Base-by-base conservation (phyloP, 2,329 filamentous ascomycete genomes). In the Aspergillus sp. region DNA sequence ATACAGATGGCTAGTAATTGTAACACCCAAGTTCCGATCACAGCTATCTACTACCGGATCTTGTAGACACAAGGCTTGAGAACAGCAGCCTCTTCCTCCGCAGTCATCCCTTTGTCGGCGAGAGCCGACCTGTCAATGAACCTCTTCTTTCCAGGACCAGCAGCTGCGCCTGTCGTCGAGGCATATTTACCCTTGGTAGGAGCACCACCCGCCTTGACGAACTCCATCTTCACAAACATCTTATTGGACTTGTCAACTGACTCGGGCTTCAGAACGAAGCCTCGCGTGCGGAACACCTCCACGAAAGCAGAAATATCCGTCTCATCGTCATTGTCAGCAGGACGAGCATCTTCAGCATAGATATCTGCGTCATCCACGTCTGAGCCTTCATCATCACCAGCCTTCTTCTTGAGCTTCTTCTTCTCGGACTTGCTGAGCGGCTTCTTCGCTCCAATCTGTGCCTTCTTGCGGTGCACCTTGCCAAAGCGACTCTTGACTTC, bases 151-250 rank as follows among this genome's bases (percentile, higher is more conserved):
- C 72, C 73, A 62, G 67, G 65, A 38, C 67, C 74, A 55, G 71
- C 65, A 43, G 68, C 65, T 41, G 74, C 72, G 47, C 68, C 72
- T 64, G 65, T 69, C 60, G 68, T 73, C 58, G 70, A 74, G 65
- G 77, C 68, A 65, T 89, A 87, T 80, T 96, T 96, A 23, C 92
- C 92, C 73, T 87, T 89, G 2, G 83, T 83, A 0, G 93, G 90
- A 48, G 87, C 80, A 19, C 87, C 70, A 38, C 70, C 87, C n/a
- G 85, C 87, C 80, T 98, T 99, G 69, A 93, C 82, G 77, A 99
- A 99, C 69, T 90, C 87, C 92, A 99, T 94, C 79, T 90, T 91
- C 67, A 98, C 94, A 80, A 99, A 99, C 95, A 99, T 99, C 80
- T 90, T 96, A 79, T 99, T 99, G 58, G 85, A 86, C 70, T 96